Evolutionary conservation across 2,329 filamentous ascomycete species (phyloP), one percentile per base, ranked within the genome.

Genomic region (Colletotrichum lupini): DNA sequence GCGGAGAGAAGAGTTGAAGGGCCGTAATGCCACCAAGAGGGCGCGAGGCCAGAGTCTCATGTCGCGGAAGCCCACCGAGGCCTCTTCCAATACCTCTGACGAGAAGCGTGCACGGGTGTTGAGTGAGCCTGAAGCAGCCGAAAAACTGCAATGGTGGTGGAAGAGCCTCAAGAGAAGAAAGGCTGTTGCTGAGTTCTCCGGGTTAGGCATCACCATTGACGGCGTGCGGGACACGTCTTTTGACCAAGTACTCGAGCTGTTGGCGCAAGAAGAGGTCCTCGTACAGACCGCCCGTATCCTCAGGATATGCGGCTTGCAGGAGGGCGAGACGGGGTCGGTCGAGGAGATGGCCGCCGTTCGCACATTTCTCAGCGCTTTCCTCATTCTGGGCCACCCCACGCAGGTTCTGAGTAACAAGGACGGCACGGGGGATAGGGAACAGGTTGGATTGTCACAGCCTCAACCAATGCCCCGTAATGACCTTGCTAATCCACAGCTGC

Each of bases 351-450:
- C 92, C 46, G 89, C 91, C 19, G 90, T 94, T 53, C 88, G 93
- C 77, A 95, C 92, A 1, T 96, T 96, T 77, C 83, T 97, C 68
- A 95, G 93, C 79, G 92, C 94, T 5, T 96, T 93, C 79, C 86
- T 97, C 67, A 95, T 96, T 74, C 85, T 95, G 30, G 93, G 93
- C 1, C 94, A 96, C 80, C 94, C 94, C 1, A 91, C 91, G 1
- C 91, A 94, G 76, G 93, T 96, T 1, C 88, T 97, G 42, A 94
- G 90, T 81, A 93, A 91, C 80, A 94, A 94, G 79, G 91, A 92
- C 62, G 87, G 83, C 61, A 86, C 83, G 61, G 84, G 85, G 75
- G 82, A 91, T 72, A 88, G 90, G 80, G 90, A 91, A 79, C 89
- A 91, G 84, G 83, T 86, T 81, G 83, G 83, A 77, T 80, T 82